These are phyloP conservation scores for Marvania coccoides DNA, from an alignment of 139 green algal genomes.

Conservation along the genomic window DNA sequence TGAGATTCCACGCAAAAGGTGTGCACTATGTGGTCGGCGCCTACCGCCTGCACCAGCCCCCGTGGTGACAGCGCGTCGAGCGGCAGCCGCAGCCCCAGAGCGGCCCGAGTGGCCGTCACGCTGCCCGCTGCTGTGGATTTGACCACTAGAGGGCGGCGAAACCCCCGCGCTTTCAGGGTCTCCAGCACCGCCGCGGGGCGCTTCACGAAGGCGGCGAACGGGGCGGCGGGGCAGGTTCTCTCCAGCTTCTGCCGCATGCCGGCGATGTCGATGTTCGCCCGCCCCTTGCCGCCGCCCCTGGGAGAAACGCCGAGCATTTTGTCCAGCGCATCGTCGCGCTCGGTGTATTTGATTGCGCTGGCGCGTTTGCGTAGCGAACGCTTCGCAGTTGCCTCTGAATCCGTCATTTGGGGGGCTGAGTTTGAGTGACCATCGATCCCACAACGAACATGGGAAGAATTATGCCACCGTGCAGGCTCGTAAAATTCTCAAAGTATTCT, in stretches of 20 bases:
- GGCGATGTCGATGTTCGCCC: not conserved
- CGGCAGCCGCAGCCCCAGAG: constrained; percentile 25
- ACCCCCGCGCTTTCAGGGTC: not conserved
- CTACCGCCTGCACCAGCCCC: constrained; percentile 3
- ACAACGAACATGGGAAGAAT: too few relatives aligned
- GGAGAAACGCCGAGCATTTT: not conserved
- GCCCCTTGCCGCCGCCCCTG: not conserved
- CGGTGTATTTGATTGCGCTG: not conserved
- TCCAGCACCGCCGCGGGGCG: not conserved
- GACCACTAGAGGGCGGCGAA: constrained; percentile 6
- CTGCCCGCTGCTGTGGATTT: not conserved
- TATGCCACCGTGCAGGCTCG: too few relatives aligned
- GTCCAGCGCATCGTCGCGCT: not conserved
- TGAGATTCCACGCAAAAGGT: constrained; percentile 46
- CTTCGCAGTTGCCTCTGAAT: too few relatives aligned
- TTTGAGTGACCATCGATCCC: too few relatives aligned
- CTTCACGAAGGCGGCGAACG: not conserved
- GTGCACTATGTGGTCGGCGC: not conserved
- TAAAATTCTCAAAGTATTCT: too few relatives aligned
- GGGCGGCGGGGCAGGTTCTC: not conserved
- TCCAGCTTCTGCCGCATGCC: not conserved
- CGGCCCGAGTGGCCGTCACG: not conserved
- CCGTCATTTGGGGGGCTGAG: too few relatives aligned
- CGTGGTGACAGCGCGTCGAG: not conserved
- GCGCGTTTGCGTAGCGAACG: not conserved